These are phyloP conservation scores for Paecilomyces dactylethromorphus DNA, from an alignment of 2,329 filamentous ascomycete species.

Conservation along the genomic window DNA sequence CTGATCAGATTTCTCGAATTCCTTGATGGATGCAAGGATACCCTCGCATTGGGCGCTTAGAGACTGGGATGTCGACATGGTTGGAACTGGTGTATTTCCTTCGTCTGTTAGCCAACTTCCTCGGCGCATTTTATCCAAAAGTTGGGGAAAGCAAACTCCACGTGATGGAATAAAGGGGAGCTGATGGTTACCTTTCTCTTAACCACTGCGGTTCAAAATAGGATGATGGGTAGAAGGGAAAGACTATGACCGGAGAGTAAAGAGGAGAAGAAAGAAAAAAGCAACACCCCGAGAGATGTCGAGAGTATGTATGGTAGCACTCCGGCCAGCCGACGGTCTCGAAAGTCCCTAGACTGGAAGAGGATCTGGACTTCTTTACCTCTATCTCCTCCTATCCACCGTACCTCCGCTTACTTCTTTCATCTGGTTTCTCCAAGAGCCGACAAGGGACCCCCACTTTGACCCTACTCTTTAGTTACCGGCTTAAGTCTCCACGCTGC, in stretches of 20 bases:
- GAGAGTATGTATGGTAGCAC: neutral
- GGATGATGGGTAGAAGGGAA: neutral
- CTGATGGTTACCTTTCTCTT: neutral
- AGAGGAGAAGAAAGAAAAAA: neutral
- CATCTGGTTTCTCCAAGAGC: neutral
- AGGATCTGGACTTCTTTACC: neutral
- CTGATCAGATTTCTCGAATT: constrained; percentile 5
- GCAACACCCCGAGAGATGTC: neutral
- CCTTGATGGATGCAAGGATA: constrained; percentile 6
- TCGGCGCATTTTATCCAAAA: neutral
- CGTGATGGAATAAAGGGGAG: neutral
- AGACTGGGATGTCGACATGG: neutral
- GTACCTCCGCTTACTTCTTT: neutral
- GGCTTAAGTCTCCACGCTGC: neutral
- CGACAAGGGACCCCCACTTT: neutral
- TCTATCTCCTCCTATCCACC: neutral
- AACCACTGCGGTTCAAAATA: neutral
- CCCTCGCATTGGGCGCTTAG: constrained; percentile 7
- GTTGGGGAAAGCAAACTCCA: neutral
- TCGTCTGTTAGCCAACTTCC: neutral
- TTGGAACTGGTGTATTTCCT: neutral
- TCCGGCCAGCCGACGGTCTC: neutral
- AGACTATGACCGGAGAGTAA: neutral
- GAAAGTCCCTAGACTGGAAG: neutral
- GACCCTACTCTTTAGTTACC: neutral